These are phyloP conservation scores for Trichoderma atrobrunneum DNA, from an alignment of 2,329 filamentous ascomycete species.

Conservation along the genomic window DNA sequence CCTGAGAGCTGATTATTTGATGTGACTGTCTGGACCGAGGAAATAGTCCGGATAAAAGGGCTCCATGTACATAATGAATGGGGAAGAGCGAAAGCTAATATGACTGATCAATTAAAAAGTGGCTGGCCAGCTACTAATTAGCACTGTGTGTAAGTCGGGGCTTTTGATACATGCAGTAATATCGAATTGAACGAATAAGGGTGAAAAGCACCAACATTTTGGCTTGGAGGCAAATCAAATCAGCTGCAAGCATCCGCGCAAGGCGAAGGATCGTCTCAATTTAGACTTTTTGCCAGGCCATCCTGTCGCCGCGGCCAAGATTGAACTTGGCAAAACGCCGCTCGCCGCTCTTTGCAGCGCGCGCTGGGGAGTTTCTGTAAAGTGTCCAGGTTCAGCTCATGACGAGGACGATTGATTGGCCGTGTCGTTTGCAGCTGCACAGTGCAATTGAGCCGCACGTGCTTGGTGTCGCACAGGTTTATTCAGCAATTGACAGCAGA, in stretches of 20 bases:
- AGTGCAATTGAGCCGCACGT: not conserved
- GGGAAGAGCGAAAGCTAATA: not conserved
- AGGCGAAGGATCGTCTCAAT: not conserved
- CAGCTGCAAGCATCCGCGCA: not conserved
- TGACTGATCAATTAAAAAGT: not conserved
- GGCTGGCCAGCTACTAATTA: not conserved
- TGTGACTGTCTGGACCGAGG: not conserved
- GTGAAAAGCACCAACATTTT: not conserved
- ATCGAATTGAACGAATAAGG: not conserved
- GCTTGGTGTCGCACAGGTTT: not conserved
- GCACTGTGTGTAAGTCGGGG: not conserved
- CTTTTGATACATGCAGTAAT: too few relatives aligned
- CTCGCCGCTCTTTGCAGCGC: slow-evolving; percentile 14
- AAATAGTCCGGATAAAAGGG: not conserved
- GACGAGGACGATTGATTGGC: not conserved
- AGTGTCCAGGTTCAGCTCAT: not conserved
- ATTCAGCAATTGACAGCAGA: not conserved
- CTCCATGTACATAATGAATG: not conserved
- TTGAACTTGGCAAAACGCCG: not conserved
- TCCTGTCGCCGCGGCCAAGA: not conserved
- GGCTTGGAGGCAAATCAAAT: not conserved
- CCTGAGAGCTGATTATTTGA: not conserved
- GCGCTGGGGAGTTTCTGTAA: not conserved
- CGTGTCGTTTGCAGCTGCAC: not conserved
- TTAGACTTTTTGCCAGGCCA: not conserved